phyloP scores from a whole-genome alignment of 78 protist species.

The Acrasis kona region DNA sequence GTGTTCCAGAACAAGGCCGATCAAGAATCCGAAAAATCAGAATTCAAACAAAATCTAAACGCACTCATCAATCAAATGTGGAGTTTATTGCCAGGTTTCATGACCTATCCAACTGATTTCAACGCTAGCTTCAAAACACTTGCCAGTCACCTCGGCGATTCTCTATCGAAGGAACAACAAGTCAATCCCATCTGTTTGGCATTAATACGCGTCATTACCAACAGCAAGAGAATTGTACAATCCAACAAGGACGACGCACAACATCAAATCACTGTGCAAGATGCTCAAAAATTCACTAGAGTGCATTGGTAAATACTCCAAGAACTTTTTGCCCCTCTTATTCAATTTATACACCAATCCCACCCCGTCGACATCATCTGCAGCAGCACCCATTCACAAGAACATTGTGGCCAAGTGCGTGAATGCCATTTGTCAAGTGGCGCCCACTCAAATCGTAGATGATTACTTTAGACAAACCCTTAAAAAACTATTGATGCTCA shows the following conservation, averaged over 20 bases:
- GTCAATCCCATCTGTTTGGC: not conserved
- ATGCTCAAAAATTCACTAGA: not conserved
- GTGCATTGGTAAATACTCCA: not conserved
- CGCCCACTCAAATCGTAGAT: not conserved
- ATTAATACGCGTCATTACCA: not conserved
- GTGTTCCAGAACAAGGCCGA: not conserved
- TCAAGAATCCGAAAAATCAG: not conserved
- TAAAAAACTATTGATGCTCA: not conserved
- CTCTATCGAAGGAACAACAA: not conserved
- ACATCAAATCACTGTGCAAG: not conserved
- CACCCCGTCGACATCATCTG: too few species aligned
- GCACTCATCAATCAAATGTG: not conserved
- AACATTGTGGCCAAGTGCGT: not conserved
- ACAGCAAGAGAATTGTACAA: not conserved
- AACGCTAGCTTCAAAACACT: not conserved
- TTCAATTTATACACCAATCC: not conserved
- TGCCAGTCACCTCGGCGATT: not conserved
- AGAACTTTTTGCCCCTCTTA: not conserved
- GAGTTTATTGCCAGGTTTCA: not conserved
- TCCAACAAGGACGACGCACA: not conserved
- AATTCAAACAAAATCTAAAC: not conserved
- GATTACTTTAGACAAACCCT: not conserved
- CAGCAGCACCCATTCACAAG: not conserved
- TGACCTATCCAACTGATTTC: not conserved
- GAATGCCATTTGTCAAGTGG: not conserved